Evolutionary conservation across 192 early-diverging fungal genomes (phyloP).

Genomic region (Rhizoclosmatium sp.): DNA sequence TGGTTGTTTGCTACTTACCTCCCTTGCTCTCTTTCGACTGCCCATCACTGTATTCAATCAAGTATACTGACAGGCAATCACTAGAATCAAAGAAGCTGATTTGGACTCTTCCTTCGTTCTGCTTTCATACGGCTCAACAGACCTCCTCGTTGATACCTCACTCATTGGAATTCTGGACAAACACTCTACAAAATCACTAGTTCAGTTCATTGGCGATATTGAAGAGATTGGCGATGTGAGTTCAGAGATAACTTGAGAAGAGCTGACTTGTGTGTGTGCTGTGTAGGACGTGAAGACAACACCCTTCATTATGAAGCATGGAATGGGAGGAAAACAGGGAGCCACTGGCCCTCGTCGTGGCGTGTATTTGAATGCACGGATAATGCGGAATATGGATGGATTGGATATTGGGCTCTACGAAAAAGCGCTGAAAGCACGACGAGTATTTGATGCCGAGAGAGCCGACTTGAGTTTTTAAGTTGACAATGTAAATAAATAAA

Average conservation of each 20-base stretch:
- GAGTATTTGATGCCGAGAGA: slow-evolving; percentile 40
- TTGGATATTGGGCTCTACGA: slow-evolving; percentile 47
- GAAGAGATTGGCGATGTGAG: neutral
- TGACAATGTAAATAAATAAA: no score
- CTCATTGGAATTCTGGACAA: slow-evolving; percentile 44
- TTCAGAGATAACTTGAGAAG: neutral
- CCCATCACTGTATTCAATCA: neutral
- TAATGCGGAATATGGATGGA: slow-evolving; percentile 48
- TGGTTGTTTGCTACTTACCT: no score
- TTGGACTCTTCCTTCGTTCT: slow-evolving; percentile 18
- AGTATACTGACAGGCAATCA: neutral
- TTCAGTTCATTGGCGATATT: slow-evolving; percentile 34
- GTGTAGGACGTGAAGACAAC: neutral
- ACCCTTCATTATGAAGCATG: neutral
- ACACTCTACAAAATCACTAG: slow-evolving; percentile 39
- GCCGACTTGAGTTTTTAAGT: slow-evolving; percentile 3
- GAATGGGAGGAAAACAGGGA: no score
- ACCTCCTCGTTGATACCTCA: slow-evolving; percentile 38
- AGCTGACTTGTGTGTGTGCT: no score
- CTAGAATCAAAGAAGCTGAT: slow-evolving; percentile 32
- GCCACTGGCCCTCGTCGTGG: neutral
- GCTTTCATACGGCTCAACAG: slow-evolving; percentile 19
- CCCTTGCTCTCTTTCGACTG: neutral
- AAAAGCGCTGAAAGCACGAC: slow-evolving; percentile 40
- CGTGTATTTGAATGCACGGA: slow-evolving; percentile 42